A percentile compares a stretch with the other conserved stretches of the same genome.
Conservation (phyloP, 176 grass and related monocot species). For the Pharus latifolius region DNA sequence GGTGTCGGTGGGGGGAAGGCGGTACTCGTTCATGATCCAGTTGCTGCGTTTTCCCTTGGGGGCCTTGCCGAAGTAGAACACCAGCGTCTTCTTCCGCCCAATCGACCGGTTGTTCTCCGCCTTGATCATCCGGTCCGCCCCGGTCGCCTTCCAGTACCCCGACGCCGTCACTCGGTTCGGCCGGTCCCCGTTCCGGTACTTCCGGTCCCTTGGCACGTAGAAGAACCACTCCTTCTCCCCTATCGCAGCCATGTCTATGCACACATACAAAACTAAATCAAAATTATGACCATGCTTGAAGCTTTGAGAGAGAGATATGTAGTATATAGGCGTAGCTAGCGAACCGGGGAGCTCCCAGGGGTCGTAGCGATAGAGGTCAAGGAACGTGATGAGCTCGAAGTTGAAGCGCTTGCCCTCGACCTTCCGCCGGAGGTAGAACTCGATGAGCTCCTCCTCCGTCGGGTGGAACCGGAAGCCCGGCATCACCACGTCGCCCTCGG, state of each 20-base stretch:
- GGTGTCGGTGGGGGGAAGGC: slow-evolving; percentile 45
- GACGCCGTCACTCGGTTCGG: slow-evolving; percentile 91
- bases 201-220: slow-evolving; percentile 89
- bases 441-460: slow-evolving; percentile 99
- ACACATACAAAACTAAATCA: neutral
- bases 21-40: slow-evolving; percentile 99
- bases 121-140: slow-evolving; percentile 72
- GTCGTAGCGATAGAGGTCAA: slow-evolving; percentile 96
- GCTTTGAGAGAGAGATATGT: neutral
- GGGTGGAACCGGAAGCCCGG: slow-evolving; percentile 98
- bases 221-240: slow-evolving; percentile 99
- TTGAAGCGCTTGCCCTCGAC: slow-evolving; percentile 98
- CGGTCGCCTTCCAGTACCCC: slow-evolving; percentile 98
- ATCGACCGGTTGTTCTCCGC: slow-evolving; percentile 61
- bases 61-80: slow-evolving; percentile 99
- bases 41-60: slow-evolving; percentile 78
- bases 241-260: slow-evolving; percentile 70
- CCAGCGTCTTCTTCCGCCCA: slow-evolving; percentile 93
- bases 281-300: neutral
- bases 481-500: slow-evolving; percentile 81
- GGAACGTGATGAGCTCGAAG: slow-evolving; percentile 85
- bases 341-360: slow-evolving; percentile 96
- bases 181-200: slow-evolving; percentile 94
- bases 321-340: too few species aligned
- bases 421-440: slow-evolving; percentile 93